These are phyloP conservation scores for Oxytropis ochrocephala DNA, from an alignment of 306 rosid genomes.

Conservation along the genomic window DNA sequence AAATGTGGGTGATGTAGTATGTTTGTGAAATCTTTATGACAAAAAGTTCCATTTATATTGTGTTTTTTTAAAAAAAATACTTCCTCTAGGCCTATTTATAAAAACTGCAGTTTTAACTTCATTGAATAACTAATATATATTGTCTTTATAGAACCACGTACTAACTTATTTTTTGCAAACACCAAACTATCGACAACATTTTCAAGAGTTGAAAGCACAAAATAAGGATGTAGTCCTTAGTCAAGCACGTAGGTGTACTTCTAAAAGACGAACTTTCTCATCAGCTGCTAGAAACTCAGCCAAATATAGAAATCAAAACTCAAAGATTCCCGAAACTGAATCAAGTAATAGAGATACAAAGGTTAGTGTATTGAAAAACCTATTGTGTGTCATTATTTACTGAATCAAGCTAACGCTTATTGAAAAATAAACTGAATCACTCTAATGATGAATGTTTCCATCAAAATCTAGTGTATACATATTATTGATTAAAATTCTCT, in stretches of 20 bases:
- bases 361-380: slow-evolving; percentile 31
- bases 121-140: neutral
- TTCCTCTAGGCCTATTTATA: too few species aligned
- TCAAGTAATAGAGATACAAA: slow-evolving; percentile 16
- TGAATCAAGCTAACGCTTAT: neutral
- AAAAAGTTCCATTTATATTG: neutral
- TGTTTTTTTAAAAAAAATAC: neutral
- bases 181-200: slow-evolving; percentile 18
- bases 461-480: neutral
- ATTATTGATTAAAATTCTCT: neutral
- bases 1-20: slow-evolving; percentile 31
- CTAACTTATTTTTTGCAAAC: slow-evolving; percentile 31
- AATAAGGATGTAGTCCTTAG: slow-evolving; percentile 19
- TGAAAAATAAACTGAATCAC: too few species aligned
- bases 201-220: slow-evolving; percentile 22
- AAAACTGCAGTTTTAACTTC: too few species aligned
- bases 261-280: slow-evolving; percentile 14
- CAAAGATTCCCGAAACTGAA: slow-evolving; percentile 19
- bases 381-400: slow-evolving; percentile 2
- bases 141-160: slow-evolving; percentile 12
- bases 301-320: neutral
- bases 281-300: slow-evolving; percentile 18
- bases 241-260: slow-evolving; percentile 20
- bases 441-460: neutral
- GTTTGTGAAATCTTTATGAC: slow-evolving; percentile 7